These are phyloP conservation scores for Eucalyptus globulus DNA, from an alignment of 345 rosid genomes.

Conservation along the genomic window DNA sequence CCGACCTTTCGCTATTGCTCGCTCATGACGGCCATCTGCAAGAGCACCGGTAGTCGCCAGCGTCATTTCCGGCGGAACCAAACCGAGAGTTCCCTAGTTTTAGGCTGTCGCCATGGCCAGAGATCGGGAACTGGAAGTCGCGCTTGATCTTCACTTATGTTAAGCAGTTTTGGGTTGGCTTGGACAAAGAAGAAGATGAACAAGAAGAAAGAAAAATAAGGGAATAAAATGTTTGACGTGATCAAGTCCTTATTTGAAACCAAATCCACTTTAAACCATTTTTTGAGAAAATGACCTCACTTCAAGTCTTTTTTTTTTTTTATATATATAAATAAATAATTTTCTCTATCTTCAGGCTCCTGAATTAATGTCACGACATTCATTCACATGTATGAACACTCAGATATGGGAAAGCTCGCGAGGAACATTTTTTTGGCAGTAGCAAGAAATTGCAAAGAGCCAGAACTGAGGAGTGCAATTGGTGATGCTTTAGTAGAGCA, in stretches of 20 bases:
- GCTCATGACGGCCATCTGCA: too few relatives aligned
- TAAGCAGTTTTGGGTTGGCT: neutral
- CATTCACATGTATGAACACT: neutral
- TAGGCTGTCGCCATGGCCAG: neutral
- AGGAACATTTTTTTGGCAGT: neutral
- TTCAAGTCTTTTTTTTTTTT: fast-evolving
- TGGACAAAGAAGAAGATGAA: too few relatives aligned
- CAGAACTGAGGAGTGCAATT: neutral
- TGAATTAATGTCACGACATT: neutral
- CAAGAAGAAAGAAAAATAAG: too few relatives aligned
- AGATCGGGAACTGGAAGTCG: neutral
- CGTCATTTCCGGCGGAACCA: neutral
- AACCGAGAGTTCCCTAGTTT: neutral
- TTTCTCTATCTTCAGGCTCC: neutral
- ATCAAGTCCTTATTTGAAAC: neutral
- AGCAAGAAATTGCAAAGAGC: neutral
- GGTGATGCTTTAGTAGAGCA: neutral
- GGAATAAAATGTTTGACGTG: too few relatives aligned
- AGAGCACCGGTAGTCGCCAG: neutral
- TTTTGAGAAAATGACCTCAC: too few relatives aligned
- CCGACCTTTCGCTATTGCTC: too few relatives aligned
- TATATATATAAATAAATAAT: too few relatives aligned
- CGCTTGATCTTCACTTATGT: neutral
- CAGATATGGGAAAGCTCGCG: neutral
- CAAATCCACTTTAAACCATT: too few relatives aligned